Evolutionary conservation across 2,329 filamentous ascomycete species (phyloP).

Genomic region (Tolypocladium amazonense): DNA sequence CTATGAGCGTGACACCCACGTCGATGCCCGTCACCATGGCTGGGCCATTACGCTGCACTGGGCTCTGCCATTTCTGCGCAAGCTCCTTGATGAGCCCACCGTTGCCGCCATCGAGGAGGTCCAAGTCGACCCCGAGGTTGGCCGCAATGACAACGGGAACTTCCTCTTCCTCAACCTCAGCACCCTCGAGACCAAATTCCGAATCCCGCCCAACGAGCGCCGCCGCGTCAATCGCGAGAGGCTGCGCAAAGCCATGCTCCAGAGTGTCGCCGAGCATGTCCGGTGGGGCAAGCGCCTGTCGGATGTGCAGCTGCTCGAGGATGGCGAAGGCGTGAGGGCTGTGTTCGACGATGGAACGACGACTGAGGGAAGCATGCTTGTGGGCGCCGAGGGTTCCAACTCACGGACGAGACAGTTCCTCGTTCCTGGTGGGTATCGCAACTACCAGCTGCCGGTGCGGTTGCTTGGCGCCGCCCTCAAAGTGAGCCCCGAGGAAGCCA

Average conservation of each 20-base stretch:
- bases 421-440: constrained; percentile 17
- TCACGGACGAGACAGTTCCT: constrained; percentile 25
- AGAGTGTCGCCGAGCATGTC: constrained; percentile 16
- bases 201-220: constrained; percentile 25
- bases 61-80: constrained; percentile 27
- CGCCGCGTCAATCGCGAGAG: constrained; percentile 25
- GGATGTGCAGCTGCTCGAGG: constrained; percentile 11
- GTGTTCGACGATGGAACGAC: constrained; percentile 21
- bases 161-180: constrained; percentile 30
- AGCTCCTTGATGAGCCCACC: constrained; percentile 13
- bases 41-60: constrained; percentile 54
- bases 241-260: constrained; percentile 18
- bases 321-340: constrained; percentile 12
- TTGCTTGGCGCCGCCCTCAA: constrained; percentile 25
- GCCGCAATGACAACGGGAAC: constrained; percentile 24
- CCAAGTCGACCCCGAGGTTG: constrained; percentile 25
- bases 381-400: constrained; percentile 30
- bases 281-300: constrained; percentile 20
- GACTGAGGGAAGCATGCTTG: constrained; percentile 20
- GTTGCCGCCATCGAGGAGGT: constrained; percentile 12
- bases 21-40: constrained; percentile 27
- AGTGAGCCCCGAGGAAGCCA: constrained; percentile 25
- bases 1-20: constrained; percentile 18
- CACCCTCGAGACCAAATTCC: constrained; percentile 24
- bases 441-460: constrained; percentile 23